Conservation (phyloP, 495 filamentous ascomycete species). For the Hypomontagnella submonticulosa region DNA sequence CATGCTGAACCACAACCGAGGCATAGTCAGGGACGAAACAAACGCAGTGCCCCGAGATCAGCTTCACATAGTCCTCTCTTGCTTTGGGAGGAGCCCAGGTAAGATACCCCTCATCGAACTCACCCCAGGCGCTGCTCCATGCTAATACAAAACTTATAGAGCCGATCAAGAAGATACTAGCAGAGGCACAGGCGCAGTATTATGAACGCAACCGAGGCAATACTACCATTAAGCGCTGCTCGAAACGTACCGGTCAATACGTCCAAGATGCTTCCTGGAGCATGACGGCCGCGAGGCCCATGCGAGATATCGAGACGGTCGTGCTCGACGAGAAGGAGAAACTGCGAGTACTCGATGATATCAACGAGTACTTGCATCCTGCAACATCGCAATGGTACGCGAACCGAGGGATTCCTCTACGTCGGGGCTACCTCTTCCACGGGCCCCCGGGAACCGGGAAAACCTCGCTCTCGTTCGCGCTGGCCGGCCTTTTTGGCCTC, state of each 20-base stretch:
- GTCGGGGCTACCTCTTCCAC: constrained; percentile 87
- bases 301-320: constrained; percentile 83
- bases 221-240: constrained; percentile 60
- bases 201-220: constrained; percentile 56
- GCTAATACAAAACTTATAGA: constrained; percentile 42
- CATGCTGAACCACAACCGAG: constrained; percentile 51
- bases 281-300: constrained; percentile 56
- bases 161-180: constrained; percentile 71
- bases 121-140: background rate
- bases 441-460: constrained; percentile 78
- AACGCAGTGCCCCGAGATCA: constrained; percentile 49
- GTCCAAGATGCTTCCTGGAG: too few relatives aligned
- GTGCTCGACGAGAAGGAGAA: constrained; percentile 82
- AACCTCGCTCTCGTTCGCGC: constrained; percentile 69
- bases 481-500: constrained; percentile 75
- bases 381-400: constrained; percentile 80
- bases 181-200: constrained; percentile 64
- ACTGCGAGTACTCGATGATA: constrained; percentile 75
- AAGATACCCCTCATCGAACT: constrained; percentile 1
- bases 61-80: constrained; percentile 55
- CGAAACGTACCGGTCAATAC: too few relatives aligned
- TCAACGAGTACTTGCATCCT: constrained; percentile 88
- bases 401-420: constrained; percentile 87
- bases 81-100: constrained; percentile 56
- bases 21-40: constrained; percentile 47